Percentiles rank a stretch among this genome's conserved stretches.
Conservation (phyloP, 345 rosid species). For the Excoecaria cochinchinensis region DNA sequence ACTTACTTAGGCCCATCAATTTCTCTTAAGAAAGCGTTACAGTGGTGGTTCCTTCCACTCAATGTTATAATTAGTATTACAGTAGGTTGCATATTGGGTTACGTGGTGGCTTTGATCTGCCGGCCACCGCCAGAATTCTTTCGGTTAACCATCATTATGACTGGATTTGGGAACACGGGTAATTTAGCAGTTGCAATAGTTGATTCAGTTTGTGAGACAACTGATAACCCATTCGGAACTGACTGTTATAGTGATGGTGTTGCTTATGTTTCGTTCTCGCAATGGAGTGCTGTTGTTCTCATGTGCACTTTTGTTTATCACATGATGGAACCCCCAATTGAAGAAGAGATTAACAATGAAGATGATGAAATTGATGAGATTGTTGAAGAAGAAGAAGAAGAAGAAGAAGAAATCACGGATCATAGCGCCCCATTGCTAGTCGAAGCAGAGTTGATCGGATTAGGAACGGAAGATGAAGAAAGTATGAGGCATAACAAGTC, state of each 20-base stretch:
- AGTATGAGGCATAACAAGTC: constrained; percentile 31
- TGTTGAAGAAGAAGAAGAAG: constrained; percentile 5
- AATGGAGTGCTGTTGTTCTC: constrained; percentile 47
- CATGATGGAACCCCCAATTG: constrained; percentile 49
- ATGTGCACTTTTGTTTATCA: constrained; percentile 44
- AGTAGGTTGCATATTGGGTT: constrained; percentile 37
- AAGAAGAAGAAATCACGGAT: constrained; percentile 5
- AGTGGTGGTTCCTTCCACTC: constrained; percentile 52
- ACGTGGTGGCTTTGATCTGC: constrained; percentile 33
- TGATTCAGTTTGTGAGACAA: constrained; percentile 31
- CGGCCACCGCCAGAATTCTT: constrained; percentile 36
- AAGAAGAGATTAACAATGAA: constrained; percentile 6
- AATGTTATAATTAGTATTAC: constrained; percentile 35
- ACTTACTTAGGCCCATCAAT: constrained; percentile 32
- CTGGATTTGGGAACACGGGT: constrained; percentile 49
- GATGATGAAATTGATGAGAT: constrained; percentile 2
- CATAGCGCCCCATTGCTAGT: constrained; percentile 32
- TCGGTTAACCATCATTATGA: constrained; percentile 41
- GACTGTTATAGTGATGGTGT: constrained; percentile 28
- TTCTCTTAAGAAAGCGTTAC: constrained; percentile 13
- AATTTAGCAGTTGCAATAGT: constrained; percentile 35
- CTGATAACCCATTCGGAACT: constrained; percentile 29
- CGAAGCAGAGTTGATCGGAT: constrained; percentile 43
- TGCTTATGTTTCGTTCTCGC: constrained; percentile 44
- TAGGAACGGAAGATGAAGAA: constrained; percentile 32